Evolutionary conservation across 176 grass and related monocot species (phyloP).

Genomic region (Paspalum vaginatum): DNA sequence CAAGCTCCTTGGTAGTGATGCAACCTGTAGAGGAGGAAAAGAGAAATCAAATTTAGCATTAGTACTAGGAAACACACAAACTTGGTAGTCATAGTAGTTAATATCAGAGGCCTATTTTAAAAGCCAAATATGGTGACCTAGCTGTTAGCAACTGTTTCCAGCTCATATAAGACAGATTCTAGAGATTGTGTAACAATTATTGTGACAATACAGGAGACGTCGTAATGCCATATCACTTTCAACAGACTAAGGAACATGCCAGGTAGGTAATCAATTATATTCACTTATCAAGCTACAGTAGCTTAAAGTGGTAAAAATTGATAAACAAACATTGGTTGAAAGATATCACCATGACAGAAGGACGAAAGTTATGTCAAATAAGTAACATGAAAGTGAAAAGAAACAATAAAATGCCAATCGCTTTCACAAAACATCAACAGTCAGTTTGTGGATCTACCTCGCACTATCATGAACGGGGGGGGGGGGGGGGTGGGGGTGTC

Average conservation of each 20-base stretch:
- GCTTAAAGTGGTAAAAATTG: not conserved
- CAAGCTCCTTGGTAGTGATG: conserved; percentile 79
- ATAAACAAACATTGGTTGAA: not conserved
- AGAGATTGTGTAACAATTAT: not conserved
- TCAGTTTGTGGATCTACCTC: not conserved
- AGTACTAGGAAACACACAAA: not conserved
- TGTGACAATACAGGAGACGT: conserved; percentile 3
- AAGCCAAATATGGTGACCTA: not conserved
- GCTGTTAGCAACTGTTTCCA: not conserved
- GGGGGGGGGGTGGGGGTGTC: too few relatives aligned
- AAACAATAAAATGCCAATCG: not conserved
- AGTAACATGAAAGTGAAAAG: conserved; percentile 1
- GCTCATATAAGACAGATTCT: conserved; percentile 12
- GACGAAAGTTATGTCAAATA: not conserved
- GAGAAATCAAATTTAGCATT: not conserved
- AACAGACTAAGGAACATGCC: not conserved
- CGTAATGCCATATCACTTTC: conserved; percentile 10
- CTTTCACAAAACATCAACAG: conserved; percentile 1
- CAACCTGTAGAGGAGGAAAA: conserved; percentile 41
- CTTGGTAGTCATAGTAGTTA: not conserved
- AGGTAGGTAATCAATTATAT: not conserved
- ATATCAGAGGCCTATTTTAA: not conserved
- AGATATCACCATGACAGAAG: not conserved
- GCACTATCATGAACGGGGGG: not conserved
- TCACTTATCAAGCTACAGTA: not conserved